These are phyloP conservation scores for Aspergillus sojae DNA, from an alignment of 2,329 filamentous ascomycete species.

Conservation along the genomic window DNA sequence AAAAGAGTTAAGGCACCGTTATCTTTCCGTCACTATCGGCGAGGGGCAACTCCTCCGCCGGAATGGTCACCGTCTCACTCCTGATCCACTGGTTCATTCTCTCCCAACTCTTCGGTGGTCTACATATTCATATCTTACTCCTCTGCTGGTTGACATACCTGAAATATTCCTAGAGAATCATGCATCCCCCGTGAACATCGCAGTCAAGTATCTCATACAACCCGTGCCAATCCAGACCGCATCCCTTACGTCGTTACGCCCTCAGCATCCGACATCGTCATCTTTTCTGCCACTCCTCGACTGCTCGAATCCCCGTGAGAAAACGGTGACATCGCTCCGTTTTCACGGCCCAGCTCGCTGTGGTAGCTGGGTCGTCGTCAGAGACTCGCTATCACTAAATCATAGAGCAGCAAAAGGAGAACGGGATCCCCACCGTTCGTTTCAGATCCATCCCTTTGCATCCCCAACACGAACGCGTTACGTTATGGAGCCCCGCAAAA, in stretches of 20 bases:
- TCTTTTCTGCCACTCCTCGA: neutral
- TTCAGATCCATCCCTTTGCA: neutral
- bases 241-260: neutral
- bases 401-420: neutral
- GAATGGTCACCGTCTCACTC: neutral
- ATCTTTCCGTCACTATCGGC: neutral
- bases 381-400: neutral
- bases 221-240: neutral
- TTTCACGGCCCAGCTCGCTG: conserved; percentile 19
- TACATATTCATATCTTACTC: neutral
- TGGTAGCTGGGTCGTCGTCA: conserved; percentile 23
- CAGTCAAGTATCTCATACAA: neutral
- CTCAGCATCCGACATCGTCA: neutral
- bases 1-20: neutral
- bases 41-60: conserved; percentile 1
- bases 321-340: conserved; percentile 9
- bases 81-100: neutral
- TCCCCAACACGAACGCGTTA: conserved; percentile 35
- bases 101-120: neutral
- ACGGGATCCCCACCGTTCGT: neutral
- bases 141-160: neutral
- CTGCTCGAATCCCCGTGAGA: neutral
- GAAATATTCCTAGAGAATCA: neutral
- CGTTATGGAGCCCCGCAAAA: conserved; percentile 60
- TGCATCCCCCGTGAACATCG: neutral